phyloP scores from a whole-genome alignment of 345 rosid species.

The Euphorbia pulcherrima region DNA sequence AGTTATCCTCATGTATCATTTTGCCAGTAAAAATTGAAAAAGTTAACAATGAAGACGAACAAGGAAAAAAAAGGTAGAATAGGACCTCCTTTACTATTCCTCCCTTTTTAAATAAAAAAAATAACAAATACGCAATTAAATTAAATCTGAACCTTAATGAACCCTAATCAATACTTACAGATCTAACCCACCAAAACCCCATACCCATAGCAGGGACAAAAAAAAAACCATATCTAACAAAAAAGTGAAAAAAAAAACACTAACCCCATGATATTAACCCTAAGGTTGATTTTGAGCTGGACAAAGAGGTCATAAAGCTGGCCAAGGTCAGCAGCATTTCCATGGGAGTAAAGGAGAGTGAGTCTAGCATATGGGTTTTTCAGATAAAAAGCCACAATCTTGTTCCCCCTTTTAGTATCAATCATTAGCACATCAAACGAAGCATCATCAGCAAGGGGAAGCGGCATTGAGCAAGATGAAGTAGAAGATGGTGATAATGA shows the following conservation, averaged over 20 bases:
- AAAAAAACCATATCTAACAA: background rate
- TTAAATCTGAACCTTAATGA: background rate
- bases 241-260: constrained; percentile 18
- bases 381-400: constrained; percentile 79
- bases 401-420: constrained; percentile 72
- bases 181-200: constrained; percentile 33
- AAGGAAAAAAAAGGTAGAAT: constrained; percentile 23
- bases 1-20: constrained; percentile 17
- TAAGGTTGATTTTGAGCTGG: constrained; percentile 93
- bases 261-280: constrained; percentile 95
- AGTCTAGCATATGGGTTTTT: constrained; percentile 85
- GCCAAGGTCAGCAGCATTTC: constrained; percentile 99
- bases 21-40: constrained; percentile 10
- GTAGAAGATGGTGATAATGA: constrained; percentile 39
- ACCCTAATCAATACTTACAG: constrained; percentile 26
- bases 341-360: constrained; percentile 91
- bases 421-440: constrained; percentile 70
- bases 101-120: background rate
- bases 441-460: constrained; percentile 60
- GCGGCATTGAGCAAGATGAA: constrained; percentile 41
- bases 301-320: constrained; percentile 97
- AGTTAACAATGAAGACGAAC: constrained; percentile 16
- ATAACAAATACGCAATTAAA: background rate
- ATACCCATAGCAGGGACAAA: background rate
- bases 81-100: constrained; percentile 17